Base-by-base conservation (phyloP, 73 alveolate species). In the Uronychia setigera region DNA sequence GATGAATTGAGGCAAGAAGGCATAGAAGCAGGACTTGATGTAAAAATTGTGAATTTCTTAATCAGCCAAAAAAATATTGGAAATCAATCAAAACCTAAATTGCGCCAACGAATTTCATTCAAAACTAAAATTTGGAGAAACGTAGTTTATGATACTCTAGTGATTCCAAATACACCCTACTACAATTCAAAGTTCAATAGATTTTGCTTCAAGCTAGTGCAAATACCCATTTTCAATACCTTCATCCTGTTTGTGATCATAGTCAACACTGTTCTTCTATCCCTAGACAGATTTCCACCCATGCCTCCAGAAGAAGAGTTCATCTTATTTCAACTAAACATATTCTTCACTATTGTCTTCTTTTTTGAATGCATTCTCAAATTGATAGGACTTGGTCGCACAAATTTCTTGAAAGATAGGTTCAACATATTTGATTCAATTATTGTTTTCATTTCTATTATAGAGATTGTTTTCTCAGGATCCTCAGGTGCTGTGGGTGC, bases 361-460 rank as follows among this genome's bases (percentile, higher is more conserved):
- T 80, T 85, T 0, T 77, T 75, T 1, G 99, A 95, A 88, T 58
- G 86, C 85, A 32, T 91, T 27, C 31, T 95, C 58, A 95, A 93
- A 75, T 25, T 93, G 25, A 58, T 91, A 14, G 98, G 97, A 27
- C 74, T 91, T 11, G 99, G 99, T 27, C 81, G 85, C 26, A 60
- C 26, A 13, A 94, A 87, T 0, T 95, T 92, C 79, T 29, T 76
- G 32, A 81, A 88, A 81, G 99, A 95, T 59, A 86, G 76, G 46
- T 87, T 93, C 88, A 95, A 95, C 81, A 29, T 87, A 31, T 95
- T 95, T 82, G 98, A 95, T 78, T 60, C 87, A 26, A 11, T 87
- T 0, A 79, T 93, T 1, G 96, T 95, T 29, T 57, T 88, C 57
- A 67, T 94, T 31, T 87, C 95, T 0, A 19, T 92, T 0, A 76